Evolutionary conservation across 495 filamentous ascomycete genomes (phyloP).

Genomic region (Echria macrotheca): DNA sequence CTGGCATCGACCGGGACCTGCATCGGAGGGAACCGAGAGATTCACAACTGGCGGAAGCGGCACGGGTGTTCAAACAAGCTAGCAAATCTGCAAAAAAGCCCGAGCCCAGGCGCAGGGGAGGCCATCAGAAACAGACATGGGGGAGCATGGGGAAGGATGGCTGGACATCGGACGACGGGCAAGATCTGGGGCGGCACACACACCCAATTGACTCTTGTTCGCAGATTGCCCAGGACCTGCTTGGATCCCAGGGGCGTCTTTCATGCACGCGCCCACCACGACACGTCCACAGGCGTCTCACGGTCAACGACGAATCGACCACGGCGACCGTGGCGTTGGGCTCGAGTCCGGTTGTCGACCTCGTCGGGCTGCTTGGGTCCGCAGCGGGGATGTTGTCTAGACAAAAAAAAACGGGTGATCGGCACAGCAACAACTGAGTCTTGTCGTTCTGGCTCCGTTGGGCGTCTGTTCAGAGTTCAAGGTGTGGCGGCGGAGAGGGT

Average conservation of each 20-base stretch:
- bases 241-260: slow-evolving; percentile 10
- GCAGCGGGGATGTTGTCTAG: no score
- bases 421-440: no score
- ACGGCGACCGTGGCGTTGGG: no score
- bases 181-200: slow-evolving; percentile 7
- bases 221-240: background rate
- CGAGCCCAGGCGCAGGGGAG: background rate
- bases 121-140: background rate
- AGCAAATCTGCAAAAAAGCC: slow-evolving; percentile 6
- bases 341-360: no score
- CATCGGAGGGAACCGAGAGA: slow-evolving; percentile 12
- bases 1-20: background rate
- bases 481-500: slow-evolving; percentile 2
- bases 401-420: no score
- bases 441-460: background rate
- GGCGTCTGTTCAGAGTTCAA: slow-evolving; percentile 3
- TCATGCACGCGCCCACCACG: slow-evolving; percentile 10
- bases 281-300: slow-evolving; percentile 1
- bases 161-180: slow-evolving; percentile 12
- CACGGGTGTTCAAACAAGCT: slow-evolving; percentile 24
- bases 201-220: background rate
- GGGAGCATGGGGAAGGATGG: background rate
- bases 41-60: slow-evolving; percentile 18
- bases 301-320: background rate
- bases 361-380: no score